Evolutionary conservation across 2,329 filamentous ascomycete species (phyloP), one percentile per base, ranked within the genome.

Genomic region (Esteya vermicola): DNA sequence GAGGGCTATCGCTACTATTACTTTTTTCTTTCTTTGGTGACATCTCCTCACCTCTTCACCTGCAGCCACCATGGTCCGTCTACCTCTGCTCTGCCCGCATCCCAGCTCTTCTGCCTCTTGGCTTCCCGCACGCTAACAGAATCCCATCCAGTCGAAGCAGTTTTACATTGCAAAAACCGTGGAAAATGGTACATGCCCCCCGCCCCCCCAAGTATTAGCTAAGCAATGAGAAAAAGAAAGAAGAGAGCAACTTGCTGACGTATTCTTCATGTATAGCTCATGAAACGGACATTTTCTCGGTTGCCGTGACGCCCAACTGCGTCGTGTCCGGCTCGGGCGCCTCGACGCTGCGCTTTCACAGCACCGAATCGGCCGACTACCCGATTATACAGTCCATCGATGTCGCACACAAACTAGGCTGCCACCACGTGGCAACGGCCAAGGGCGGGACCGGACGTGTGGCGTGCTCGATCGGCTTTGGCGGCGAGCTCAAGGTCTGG

Each of bases 91-190:
- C 26, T 28, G 26, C 4, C 28, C 12, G n/a, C n/a, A n/a, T 19
- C 26, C 13, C 5, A 10, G 10, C 14, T 14, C 8, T 13, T 16
- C 3, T 6, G 16, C 2, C n/a, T n/a, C n/a, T n/a, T n/a, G n/a
- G n/a, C n/a, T n/a, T n/a, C n/a, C n/a, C n/a, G n/a, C 6, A 8
- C 16, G 12, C 20, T 19, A 18, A 25, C n/a, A 14, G 5, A 4
- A 8, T 28, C 16, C 6, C n/a, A 14, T 43, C 2, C 44, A 95
- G 91, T 98, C 91, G 41, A 96, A 96, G 67, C 91, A 96, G 79
- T 98, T 95, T 59, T 74, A 98, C 47, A 93, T 89, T 53, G 81
- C 82, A 50, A 85, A 94, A 60, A 89, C 86, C 33, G 75, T 94
- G 58, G 83, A 93, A 57, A 75, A 86, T 66, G 86, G 85, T 85